These are phyloP conservation scores for Globisporangium paroecandrum DNA, from an alignment of 352 stramenopile species.

Conservation along the genomic window DNA sequence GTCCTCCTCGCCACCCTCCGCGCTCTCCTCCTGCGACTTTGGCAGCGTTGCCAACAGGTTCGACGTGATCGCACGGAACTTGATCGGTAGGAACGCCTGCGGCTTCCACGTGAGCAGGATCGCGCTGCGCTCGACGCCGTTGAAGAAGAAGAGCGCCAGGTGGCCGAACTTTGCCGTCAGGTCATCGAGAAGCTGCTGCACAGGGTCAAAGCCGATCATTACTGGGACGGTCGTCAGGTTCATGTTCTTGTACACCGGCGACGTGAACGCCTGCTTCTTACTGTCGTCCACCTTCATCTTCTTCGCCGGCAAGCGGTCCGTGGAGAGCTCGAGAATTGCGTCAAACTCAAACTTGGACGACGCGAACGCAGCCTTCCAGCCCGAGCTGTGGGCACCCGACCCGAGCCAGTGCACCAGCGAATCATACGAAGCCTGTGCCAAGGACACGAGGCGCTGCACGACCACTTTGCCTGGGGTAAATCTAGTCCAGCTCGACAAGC, in stretches of 20 bases:
- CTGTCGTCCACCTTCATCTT: conserved; percentile 47
- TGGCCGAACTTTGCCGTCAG: conserved; percentile 58
- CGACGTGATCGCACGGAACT: conserved; percentile 80
- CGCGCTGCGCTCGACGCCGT: conserved; percentile 51
- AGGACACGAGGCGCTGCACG: conserved; percentile 55
- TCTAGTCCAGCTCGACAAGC: conserved; percentile 79
- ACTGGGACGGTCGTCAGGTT: conserved; percentile 57
- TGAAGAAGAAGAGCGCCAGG: conserved; percentile 79
- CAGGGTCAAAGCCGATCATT: conserved; percentile 71
- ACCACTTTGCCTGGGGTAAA: conserved; percentile 59
- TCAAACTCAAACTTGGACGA: conserved; percentile 63
- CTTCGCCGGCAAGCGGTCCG: conserved; percentile 57
- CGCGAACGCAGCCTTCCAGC: conserved; percentile 66
- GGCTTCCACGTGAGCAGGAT: conserved; percentile 83
- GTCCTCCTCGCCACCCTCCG: conserved; percentile 22
- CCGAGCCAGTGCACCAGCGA: conserved; percentile 58
- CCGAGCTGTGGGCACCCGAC: conserved; percentile 40
- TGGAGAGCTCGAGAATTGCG: conserved; percentile 46
- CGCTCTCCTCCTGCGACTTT: conserved; percentile 18
- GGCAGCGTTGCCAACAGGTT: conserved; percentile 55
- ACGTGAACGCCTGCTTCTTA: conserved; percentile 70
- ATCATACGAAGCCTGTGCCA: conserved; percentile 59
- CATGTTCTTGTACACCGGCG: conserved; percentile 88
- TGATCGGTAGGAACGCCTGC: conserved; percentile 67
- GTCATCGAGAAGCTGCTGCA: conserved; percentile 59